A percentile compares a stretch with the other conserved stretches of the same genome.
Evolutionary conservation across 129 eudicot genomes (phyloP).

Genomic region (Cynara cardunculus): DNA sequence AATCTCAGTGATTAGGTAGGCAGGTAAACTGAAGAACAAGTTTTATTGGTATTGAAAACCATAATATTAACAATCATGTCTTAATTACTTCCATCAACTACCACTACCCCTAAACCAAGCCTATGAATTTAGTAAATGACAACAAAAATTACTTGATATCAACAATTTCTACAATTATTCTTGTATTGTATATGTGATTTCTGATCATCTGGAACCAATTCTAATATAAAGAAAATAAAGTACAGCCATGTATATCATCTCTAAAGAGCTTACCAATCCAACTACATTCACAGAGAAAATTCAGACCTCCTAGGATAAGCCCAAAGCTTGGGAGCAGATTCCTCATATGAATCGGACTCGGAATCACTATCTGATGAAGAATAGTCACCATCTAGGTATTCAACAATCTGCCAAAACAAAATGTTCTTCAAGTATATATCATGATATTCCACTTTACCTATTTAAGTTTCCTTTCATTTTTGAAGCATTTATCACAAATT

Average conservation of each 20-base stretch:
- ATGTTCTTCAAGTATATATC: neutral
- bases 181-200: neutral
- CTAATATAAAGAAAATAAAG: neutral
- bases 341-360: conserved; percentile 50
- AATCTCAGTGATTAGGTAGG: too few species aligned
- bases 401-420: conserved; percentile 51
- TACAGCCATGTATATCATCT: neutral
- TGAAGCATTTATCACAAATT: neutral
- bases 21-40: too few species aligned
- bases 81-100: too few species aligned
- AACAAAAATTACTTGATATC: neutral
- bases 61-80: too few species aligned
- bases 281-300: neutral
- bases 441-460: neutral
- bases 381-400: conserved; percentile 37
- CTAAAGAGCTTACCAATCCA: neutral
- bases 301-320: conserved; percentile 39
- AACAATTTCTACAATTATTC: neutral
- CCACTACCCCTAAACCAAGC: neutral
- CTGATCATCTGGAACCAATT: neutral
- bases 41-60: too few species aligned
- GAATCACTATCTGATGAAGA: conserved; percentile 53
- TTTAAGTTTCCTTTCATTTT: neutral
- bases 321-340: conserved; percentile 48
- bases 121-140: neutral